Evolutionary conservation across 2,329 filamentous ascomycete species (phyloP).

Genomic region (Trichoderma afroharzianum): DNA sequence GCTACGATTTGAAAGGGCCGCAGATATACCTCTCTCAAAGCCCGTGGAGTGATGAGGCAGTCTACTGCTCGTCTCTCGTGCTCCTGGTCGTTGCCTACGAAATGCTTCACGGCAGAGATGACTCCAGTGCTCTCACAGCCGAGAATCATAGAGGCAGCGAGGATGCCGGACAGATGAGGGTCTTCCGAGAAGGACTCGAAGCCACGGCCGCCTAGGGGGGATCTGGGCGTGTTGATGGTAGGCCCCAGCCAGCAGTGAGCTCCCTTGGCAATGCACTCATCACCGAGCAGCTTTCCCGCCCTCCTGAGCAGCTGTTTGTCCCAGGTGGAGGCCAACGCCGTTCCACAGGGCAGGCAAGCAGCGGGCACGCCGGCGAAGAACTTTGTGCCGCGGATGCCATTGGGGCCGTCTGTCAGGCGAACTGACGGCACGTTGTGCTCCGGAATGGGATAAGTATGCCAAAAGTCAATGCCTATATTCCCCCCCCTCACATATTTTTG

Average conservation of each 20-base stretch:
- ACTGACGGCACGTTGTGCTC: constrained; percentile 1
- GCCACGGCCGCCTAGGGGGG: background rate
- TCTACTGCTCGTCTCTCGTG: constrained; percentile 1
- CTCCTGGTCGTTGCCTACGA: constrained; percentile 3
- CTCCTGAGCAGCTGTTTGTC: background rate
- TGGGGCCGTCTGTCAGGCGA: background rate
- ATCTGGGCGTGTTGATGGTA: constrained; percentile 2
- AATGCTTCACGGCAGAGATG: background rate
- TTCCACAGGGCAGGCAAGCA: background rate
- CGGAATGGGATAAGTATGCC: background rate
- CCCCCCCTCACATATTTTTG: background rate
- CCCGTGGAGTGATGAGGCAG: background rate
- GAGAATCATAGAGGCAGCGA: background rate
- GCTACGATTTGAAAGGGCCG: constrained; percentile 1
- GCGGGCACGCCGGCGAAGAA: constrained; percentile 4
- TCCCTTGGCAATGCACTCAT: constrained; percentile 7
- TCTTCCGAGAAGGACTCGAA: constrained; percentile 4
- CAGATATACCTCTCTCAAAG: background rate
- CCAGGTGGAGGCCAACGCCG: background rate
- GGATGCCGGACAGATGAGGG: background rate
- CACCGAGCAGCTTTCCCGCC: background rate
- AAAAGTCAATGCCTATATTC: background rate
- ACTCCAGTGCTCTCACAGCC: background rate
- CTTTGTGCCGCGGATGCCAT: constrained; percentile 4
- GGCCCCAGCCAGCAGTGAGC: constrained; percentile 1